Base-by-base conservation (phyloP, 176 grass and related monocot genomes). In the Saccharum spontaneum region DNA sequence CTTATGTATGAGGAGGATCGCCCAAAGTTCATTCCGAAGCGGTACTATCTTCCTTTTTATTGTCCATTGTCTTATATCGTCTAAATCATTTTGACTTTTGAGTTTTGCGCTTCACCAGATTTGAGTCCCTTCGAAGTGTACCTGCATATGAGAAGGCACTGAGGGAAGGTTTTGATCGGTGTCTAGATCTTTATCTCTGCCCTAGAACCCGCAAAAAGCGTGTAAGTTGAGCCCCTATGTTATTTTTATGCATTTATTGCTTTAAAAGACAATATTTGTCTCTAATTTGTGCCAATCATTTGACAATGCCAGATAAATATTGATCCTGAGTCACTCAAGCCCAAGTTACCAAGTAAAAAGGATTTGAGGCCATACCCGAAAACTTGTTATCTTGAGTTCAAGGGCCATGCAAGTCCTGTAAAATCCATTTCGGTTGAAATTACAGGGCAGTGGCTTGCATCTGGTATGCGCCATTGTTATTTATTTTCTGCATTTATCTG, bases 1-100 rank as follows among this genome's bases (percentile, higher is more conserved):
- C 86, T 96, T 75, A 96, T 99, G 97, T 97, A 82, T 17, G 94
- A 99, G 82, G 97, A 99, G 86, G 97, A 99, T 82, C 87, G 90
- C 52, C 97, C 94, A 4, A 97, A 96, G 54, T 99, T 97, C 85
- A 99, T 99, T 86, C 97, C 97, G 68, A 94, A 77, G 75, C 85
- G 84, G 97, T 99, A 87, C 28, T 78, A 31, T 73, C 36, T 22
- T 20, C 24, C 13, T 69, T 69, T 79, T 67, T 48, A 38, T 82
- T 91, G 20, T 50, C 12, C 28, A 26, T 60, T 77, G 57, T 52
- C 69, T 52, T 88, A 22, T 15, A 86, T 88, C 16, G 22, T 44
- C 50, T 87, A 9, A 46, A 31, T 13, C 22, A 79, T 82, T 34
- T 80, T 87, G 26, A 89, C 18, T 75, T 66, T 72, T 50, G 31